Conservation (phyloP, 352 stramenopile species). For the Plasmopara viticola region DNA sequence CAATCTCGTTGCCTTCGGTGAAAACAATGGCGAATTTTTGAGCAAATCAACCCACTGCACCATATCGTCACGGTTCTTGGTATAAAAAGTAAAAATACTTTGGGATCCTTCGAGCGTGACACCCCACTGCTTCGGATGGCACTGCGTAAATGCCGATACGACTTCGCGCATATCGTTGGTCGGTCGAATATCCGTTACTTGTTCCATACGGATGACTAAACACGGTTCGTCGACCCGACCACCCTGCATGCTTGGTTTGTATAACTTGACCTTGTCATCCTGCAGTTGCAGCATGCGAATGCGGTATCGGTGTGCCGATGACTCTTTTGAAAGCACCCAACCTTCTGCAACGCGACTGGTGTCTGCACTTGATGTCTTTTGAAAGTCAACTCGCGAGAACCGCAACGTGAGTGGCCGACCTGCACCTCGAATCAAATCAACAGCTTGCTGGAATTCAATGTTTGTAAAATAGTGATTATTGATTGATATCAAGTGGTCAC, state of each 20-base stretch:
- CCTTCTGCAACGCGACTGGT: constrained; percentile 64
- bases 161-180: constrained; percentile 77
- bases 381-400: constrained; percentile 69
- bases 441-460: constrained; percentile 74
- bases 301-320: constrained; percentile 58
- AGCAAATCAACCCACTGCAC: constrained; percentile 81
- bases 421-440: constrained; percentile 67
- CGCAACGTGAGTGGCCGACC: constrained; percentile 70
- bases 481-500: constrained; percentile 81
- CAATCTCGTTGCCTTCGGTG: constrained; percentile 35
- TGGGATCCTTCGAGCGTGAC: constrained; percentile 74
- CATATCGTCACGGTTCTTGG: constrained; percentile 69
- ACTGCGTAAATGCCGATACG: constrained; percentile 74
- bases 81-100: constrained; percentile 85
- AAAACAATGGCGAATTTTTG: constrained; percentile 83
- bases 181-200: constrained; percentile 77
- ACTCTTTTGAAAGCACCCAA: constrained; percentile 83
- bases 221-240: constrained; percentile 62
- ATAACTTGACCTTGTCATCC: constrained; percentile 72
- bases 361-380: constrained; percentile 20
- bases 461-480: constrained; percentile 86
- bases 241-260: constrained; percentile 80
- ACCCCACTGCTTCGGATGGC: constrained; percentile 81
- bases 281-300: constrained; percentile 82
- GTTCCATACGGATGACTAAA: constrained; percentile 70